These are phyloP conservation scores for Neobulgaria alba DNA, from an alignment of 2,329 filamentous ascomycete species.

Conservation along the genomic window DNA sequence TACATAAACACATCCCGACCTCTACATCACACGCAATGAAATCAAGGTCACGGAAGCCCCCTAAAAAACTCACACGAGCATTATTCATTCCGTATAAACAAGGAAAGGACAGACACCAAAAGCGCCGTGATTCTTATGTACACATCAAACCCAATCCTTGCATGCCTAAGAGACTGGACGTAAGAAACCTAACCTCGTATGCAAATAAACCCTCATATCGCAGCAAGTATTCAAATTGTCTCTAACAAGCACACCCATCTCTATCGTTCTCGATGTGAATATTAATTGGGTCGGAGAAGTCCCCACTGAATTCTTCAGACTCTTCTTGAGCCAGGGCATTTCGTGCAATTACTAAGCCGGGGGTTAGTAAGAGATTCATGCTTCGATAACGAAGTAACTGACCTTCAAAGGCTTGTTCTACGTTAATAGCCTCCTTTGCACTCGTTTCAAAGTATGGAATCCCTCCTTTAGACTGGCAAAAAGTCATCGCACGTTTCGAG, in stretches of 20 bases:
- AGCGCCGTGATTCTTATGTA: background rate
- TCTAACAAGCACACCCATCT: slow-evolving; percentile 86
- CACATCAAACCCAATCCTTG: background rate
- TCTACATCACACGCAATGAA: too few species aligned
- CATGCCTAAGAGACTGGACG: background rate
- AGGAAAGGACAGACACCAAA: background rate
- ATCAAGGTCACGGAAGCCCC: too few species aligned
- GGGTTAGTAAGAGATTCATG: slow-evolving; percentile 1
- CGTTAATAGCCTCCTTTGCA: slow-evolving; percentile 97
- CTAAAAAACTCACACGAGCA: too few species aligned
- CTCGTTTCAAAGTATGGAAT: slow-evolving; percentile 99
- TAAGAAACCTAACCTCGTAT: too few species aligned
- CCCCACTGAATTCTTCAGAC: slow-evolving; percentile 92
- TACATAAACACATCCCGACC: too few species aligned
- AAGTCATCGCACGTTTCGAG: slow-evolving; percentile 91
- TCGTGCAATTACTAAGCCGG: slow-evolving; percentile 71
- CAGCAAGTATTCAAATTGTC: too few species aligned
- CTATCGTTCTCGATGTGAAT: slow-evolving; percentile 93
- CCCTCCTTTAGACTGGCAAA: slow-evolving; percentile 93
- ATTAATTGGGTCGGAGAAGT: slow-evolving; percentile 97
- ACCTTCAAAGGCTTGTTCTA: slow-evolving; percentile 76
- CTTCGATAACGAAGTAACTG: slow-evolving; percentile 4
- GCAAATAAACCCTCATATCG: too few species aligned
- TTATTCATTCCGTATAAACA: background rate
- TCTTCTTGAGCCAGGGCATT: slow-evolving; percentile 96